Evolutionary conservation across 208 protist species (phyloP).

Genomic region (Acanthamoeba lugdunensis): DNA sequence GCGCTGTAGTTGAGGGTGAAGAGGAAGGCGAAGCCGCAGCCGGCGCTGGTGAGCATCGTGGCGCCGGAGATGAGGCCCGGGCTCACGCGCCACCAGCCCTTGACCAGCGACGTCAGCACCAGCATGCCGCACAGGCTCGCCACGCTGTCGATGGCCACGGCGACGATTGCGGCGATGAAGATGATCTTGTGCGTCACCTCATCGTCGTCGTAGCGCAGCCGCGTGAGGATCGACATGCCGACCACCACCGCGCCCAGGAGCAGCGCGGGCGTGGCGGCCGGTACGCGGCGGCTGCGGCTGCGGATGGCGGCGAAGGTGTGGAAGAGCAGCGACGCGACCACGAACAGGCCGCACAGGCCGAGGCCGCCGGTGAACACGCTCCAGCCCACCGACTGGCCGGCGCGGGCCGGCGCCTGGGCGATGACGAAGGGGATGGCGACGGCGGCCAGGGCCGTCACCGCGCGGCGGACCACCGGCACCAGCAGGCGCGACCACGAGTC

Average conservation of each 20-base stretch:
- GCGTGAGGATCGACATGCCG: constrained; percentile 11
- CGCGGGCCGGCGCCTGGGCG: constrained; percentile 27
- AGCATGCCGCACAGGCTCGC: constrained; percentile 7
- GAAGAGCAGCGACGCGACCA: background rate
- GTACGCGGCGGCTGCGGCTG: background rate
- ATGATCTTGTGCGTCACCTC: constrained; percentile 4
- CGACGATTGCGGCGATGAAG: background rate
- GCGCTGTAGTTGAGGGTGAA: background rate
- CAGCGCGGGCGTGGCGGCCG: background rate
- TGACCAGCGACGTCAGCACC: constrained; percentile 8
- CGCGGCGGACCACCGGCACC: background rate
- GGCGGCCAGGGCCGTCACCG: background rate
- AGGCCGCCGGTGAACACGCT: constrained; percentile 14
- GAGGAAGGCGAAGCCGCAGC: constrained; percentile 39
- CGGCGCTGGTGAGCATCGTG: background rate
- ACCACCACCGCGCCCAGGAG: background rate
- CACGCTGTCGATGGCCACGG: background rate
- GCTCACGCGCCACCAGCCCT: constrained; percentile 54
- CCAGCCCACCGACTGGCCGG: background rate
- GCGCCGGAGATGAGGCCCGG: constrained; percentile 10
- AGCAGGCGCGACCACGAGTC: background rate
- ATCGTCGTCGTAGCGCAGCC: constrained; percentile 16
- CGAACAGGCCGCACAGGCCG: background rate
- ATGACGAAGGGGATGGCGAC: constrained; percentile 49
- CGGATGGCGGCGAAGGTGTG: constrained; percentile 39